Percentiles rank a stretch among this genome's conserved stretches.
These are phyloP conservation scores for Voacanga thouarsii DNA, from an alignment of 257 asterid species.

Conservation along the genomic window DNA sequence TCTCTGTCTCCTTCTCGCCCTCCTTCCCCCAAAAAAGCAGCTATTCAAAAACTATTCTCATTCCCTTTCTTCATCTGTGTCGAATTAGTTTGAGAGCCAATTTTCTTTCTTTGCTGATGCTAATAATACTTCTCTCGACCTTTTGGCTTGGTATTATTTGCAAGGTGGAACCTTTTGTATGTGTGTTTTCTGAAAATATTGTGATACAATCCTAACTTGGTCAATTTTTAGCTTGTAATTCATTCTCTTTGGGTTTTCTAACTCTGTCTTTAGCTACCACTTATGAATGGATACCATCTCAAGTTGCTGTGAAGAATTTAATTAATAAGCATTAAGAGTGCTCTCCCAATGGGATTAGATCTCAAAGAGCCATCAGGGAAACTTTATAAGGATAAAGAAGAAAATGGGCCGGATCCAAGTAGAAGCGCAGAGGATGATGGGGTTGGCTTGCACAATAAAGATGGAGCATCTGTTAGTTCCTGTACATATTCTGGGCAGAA, in stretches of 20 bases:
- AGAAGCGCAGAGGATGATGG: constrained; percentile 5
- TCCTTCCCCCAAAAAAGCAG: not conserved
- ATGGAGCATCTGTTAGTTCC: constrained; percentile 24
- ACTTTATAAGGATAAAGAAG: constrained; percentile 16
- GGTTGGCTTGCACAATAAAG: constrained; percentile 18
- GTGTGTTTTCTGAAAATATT: too few species aligned
- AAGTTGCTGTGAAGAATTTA: not conserved
- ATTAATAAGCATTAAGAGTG: not conserved
- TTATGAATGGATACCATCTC: not conserved
- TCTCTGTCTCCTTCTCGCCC: not conserved
- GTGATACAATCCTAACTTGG: not conserved
- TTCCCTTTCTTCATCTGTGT: not conserved
- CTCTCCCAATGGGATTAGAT: constrained; percentile 30
- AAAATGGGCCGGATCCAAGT: constrained; percentile 7
- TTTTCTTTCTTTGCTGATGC: not conserved
- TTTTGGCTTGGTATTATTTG: not conserved
- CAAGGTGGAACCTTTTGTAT: not conserved
- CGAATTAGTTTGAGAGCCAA: not conserved
- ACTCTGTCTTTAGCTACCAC: not conserved
- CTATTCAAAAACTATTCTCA: not conserved
- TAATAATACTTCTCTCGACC: not conserved
- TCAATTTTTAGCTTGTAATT: not conserved
- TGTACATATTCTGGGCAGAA: not conserved
- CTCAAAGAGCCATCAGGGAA: constrained; percentile 26
- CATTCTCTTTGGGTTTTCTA: not conserved